Conservation (phyloP, 140 eudicot genomes). For the Cichorium intybus region DNA sequence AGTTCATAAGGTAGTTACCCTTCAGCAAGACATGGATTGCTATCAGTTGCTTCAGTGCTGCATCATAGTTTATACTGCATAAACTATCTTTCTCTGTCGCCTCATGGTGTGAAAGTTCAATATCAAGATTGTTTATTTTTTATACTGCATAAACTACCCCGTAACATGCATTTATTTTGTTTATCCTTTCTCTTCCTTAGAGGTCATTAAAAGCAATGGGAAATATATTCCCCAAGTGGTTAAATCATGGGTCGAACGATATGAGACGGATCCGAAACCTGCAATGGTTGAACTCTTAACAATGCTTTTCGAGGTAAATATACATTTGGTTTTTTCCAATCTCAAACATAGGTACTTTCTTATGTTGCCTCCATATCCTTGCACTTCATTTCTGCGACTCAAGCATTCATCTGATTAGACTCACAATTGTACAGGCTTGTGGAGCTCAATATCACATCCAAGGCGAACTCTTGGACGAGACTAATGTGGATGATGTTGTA, state of each 20-base stretch:
- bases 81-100: background rate
- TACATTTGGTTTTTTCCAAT: background rate
- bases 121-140: constrained; percentile 15
- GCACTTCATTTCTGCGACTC: constrained; percentile 11
- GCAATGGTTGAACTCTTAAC: constrained; percentile 80
- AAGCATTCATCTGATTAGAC: constrained; percentile 9
- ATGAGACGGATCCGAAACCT: constrained; percentile 72
- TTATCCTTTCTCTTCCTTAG: constrained; percentile 29
- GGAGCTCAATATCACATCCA: constrained; percentile 72
- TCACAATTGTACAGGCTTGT: constrained; percentile 55
- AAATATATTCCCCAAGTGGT: constrained; percentile 75
- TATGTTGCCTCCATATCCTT: background rate
- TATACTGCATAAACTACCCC: background rate
- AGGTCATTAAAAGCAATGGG: constrained; percentile 73
- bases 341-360: background rate
- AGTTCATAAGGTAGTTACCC: background rate
- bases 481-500: constrained; percentile 90
- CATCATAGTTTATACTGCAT: background rate
- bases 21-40: background rate
- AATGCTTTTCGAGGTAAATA: constrained; percentile 86
- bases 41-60: constrained; percentile 3
- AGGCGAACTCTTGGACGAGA: constrained; percentile 74
- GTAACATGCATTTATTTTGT: background rate
- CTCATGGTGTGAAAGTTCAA: background rate
- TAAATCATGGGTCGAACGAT: constrained; percentile 74